Evolutionary conservation across 805 yeast genomes (phyloP).

Genomic region (Saturnispora sekii): DNA sequence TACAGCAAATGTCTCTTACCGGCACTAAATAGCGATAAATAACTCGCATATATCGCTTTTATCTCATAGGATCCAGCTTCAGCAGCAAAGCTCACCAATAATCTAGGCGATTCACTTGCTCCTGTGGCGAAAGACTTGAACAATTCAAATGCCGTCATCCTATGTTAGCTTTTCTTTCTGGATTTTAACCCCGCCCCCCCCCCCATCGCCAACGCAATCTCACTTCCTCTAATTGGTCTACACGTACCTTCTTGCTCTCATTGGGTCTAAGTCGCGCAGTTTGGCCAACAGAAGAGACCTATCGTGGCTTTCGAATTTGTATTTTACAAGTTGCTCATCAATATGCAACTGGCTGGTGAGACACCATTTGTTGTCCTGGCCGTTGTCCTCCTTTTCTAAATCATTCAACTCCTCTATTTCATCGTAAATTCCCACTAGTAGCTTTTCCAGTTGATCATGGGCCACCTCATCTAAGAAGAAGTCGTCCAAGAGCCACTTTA

Average conservation of each 20-base stretch:
- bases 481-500: slow-evolving; percentile 63
- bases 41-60: too few relatives aligned
- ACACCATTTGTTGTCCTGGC: slow-evolving; percentile 66
- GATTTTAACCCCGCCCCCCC: too few relatives aligned
- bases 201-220: too few relatives aligned
- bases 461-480: slow-evolving; percentile 28
- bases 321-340: slow-evolving; percentile 28
- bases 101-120: too few relatives aligned
- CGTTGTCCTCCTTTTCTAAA: slow-evolving; percentile 62
- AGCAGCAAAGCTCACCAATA: too few relatives aligned
- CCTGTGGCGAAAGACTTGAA: too few relatives aligned
- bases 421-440: slow-evolving; percentile 37
- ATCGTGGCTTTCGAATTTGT: slow-evolving; percentile 7
- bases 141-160: too few relatives aligned
- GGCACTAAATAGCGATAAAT: too few relatives aligned
- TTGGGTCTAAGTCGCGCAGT: slow-evolving; percentile 51
- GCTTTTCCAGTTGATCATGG: slow-evolving; percentile 23
- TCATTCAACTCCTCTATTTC: slow-evolving; percentile 54
- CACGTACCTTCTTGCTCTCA: slow-evolving; percentile 49
- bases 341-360: slow-evolving; percentile 44
- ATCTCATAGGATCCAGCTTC: too few relatives aligned
- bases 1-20: too few relatives aligned
- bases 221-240: too few relatives aligned
- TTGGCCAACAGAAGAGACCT: slow-evolving; percentile 26
- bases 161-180: too few relatives aligned